Base-by-base conservation (phyloP, 495 filamentous ascomycete species). In the Xylaria longipes region DNA sequence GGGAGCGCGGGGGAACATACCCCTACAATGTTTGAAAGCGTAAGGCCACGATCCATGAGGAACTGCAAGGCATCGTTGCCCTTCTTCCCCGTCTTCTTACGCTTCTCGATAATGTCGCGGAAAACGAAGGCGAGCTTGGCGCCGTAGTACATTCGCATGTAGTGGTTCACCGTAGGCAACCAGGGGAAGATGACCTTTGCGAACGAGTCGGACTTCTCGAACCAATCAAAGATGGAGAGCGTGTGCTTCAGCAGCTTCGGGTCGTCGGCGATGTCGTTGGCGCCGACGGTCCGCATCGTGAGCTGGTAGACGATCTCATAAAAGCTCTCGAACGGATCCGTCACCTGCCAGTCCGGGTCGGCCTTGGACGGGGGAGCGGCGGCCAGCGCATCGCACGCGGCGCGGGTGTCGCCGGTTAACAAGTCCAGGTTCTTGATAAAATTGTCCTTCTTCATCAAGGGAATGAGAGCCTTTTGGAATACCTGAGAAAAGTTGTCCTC, bases 11-110 rank as follows among this genome's bases (percentile, higher is more conserved):
- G 52, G 45, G 57, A 17, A 72, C 60, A 45, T 58, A 79, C 72
- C 50, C 71, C 50, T 41, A 84, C 73, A 60, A 85, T 81, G 27
- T 80, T 71, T 14, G 58, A 61, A 20, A 77, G 76, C 22, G 62
- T 72, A 31, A 83, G 80, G 20, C 80, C 82, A 20, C 73, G 60
- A 56, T 87, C 85, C 0, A 87, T 74, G 39, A 87, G 63, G 45
- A 75, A 81, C 73, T 87, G 85, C 71, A 86, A 37, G 2, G 84
- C 68, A 73, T 88, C 86, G 4, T 86, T 81, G 37, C 76, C 74
- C 45, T 80, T 74, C 25, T 62, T 68, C 3, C 81, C 83, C 8
- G 69, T 79, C 69, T 74, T 80, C 60, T 78, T 79, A 9, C 86
- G 75, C 52, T 77, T 71, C 62, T 84, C 73, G 29, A 85, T 76